These are phyloP conservation scores for Syncephalastrum sp. DNA, from an alignment of 371 early-diverging fungal species.

Conservation along the genomic window DNA sequence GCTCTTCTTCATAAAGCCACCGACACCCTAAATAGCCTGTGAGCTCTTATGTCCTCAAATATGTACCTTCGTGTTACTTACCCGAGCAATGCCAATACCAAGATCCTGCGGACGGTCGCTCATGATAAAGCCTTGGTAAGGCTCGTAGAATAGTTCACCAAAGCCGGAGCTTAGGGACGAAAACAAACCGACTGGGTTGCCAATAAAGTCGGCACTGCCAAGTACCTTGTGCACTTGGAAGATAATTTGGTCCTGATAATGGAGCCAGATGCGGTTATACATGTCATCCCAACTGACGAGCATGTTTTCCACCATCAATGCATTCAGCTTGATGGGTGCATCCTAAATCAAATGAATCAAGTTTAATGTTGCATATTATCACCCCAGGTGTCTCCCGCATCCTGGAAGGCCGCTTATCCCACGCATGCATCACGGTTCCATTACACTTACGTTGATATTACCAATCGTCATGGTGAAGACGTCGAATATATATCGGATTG, in stretches of 20 bases:
- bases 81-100: conserved; percentile 84
- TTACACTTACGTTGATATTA: conserved; percentile 69
- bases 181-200: conserved; percentile 91
- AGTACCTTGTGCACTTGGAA: conserved; percentile 84
- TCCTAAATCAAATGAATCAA: conserved; percentile 42
- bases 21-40: conserved; percentile 33
- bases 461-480: conserved; percentile 89
- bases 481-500: conserved; percentile 59
- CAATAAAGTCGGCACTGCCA: conserved; percentile 88
- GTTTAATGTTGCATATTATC: neutral
- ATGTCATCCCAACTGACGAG: conserved; percentile 60
- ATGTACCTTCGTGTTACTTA: conserved; percentile 22
- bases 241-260: conserved; percentile 77
- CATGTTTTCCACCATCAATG: conserved; percentile 79
- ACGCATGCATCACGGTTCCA: neutral
- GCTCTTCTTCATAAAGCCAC: conserved; percentile 70
- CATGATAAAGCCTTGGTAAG: conserved; percentile 86
- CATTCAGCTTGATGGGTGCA: conserved; percentile 81
- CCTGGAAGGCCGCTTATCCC: neutral
- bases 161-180: conserved; percentile 84
- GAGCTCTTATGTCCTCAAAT: neutral
- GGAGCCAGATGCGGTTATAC: conserved; percentile 35
- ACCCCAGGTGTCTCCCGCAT: too few species aligned
- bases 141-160: conserved; percentile 88
- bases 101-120: conserved; percentile 86